These are phyloP conservation scores for Hansenula sp. DNA, from an alignment of 1,139 yeast genomes.

Conservation along the genomic window DNA sequence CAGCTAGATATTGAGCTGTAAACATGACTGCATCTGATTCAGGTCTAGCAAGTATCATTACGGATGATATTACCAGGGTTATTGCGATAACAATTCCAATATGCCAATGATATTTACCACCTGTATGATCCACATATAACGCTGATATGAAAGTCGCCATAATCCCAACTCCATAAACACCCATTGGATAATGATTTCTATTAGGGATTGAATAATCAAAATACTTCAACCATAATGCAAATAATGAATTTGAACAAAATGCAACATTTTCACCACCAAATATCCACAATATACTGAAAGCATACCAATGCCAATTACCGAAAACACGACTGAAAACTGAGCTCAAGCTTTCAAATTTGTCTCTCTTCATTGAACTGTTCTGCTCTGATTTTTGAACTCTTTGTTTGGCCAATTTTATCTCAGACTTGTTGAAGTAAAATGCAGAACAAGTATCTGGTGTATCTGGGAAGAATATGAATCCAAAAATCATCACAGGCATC, in stretches of 20 bases:
- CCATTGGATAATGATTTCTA: constrained; percentile 56
- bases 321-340: constrained; percentile 40
- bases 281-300: constrained; percentile 51
- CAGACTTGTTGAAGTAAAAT: constrained; percentile 34
- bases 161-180: constrained; percentile 51
- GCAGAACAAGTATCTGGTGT: constrained; percentile 48
- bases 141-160: constrained; percentile 43
- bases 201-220: constrained; percentile 40
- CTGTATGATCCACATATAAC: constrained; percentile 42
- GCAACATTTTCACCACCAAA: constrained; percentile 61
- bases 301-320: constrained; percentile 59
- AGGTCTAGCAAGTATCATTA: constrained; percentile 39
- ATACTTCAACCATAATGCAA: constrained; percentile 47
- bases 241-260: constrained; percentile 46
- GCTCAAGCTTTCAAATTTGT: constrained; percentile 25
- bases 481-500: constrained; percentile 48
- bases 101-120: constrained; percentile 49
- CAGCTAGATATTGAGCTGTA: constrained; percentile 52
- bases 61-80: constrained; percentile 39
- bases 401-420: constrained; percentile 33
- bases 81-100: constrained; percentile 41
- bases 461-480: constrained; percentile 55
- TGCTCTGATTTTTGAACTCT: constrained; percentile 31
- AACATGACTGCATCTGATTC: constrained; percentile 35
- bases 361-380: background rate